Evolutionary conservation across 495 filamentous ascomycete genomes (phyloP).

Genomic region (Penicillium alfredii): DNA sequence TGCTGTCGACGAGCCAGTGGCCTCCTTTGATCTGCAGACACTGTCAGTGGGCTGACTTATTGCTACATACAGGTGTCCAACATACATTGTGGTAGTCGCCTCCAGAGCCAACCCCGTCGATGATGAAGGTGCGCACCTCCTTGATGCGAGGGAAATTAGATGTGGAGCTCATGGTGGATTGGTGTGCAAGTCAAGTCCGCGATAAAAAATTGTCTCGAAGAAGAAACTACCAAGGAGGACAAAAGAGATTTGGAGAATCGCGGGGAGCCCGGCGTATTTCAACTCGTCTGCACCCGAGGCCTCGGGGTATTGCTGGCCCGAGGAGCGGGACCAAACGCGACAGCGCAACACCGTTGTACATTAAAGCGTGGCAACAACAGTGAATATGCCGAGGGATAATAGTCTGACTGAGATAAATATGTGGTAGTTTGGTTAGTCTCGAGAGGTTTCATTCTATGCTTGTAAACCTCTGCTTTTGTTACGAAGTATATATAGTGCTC

Average conservation of each 20-base stretch:
- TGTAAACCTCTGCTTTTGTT: too few relatives aligned
- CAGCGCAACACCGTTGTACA: constrained; percentile 4
- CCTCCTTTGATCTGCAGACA: constrained; percentile 61
- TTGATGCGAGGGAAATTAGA: constrained; percentile 56
- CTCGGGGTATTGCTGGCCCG: constrained; percentile 35
- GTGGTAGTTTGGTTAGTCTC: too few relatives aligned
- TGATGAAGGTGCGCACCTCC: constrained; percentile 71
- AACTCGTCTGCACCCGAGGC: constrained; percentile 9
- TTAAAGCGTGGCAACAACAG: too few relatives aligned
- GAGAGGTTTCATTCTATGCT: too few relatives aligned
- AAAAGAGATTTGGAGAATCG: constrained; percentile 2
- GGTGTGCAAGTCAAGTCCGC: neutral
- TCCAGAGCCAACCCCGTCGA: constrained; percentile 79
- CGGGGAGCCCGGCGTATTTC: constrained; percentile 11
- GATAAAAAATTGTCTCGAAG: neutral
- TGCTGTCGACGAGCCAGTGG: constrained; percentile 86
- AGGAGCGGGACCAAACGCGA: constrained; percentile 11
- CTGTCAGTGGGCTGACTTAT: constrained; percentile 3
- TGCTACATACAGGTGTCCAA: neutral
- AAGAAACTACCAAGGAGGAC: constrained; percentile 5
- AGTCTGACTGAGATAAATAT: too few relatives aligned
- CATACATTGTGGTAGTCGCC: constrained; percentile 90
- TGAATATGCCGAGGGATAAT: too few relatives aligned
- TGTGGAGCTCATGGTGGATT: constrained; percentile 31
- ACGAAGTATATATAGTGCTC: too few relatives aligned